Conservation (phyloP, 2,329 filamentous ascomycete genomes). For the Intubia oerlemansii region DNA sequence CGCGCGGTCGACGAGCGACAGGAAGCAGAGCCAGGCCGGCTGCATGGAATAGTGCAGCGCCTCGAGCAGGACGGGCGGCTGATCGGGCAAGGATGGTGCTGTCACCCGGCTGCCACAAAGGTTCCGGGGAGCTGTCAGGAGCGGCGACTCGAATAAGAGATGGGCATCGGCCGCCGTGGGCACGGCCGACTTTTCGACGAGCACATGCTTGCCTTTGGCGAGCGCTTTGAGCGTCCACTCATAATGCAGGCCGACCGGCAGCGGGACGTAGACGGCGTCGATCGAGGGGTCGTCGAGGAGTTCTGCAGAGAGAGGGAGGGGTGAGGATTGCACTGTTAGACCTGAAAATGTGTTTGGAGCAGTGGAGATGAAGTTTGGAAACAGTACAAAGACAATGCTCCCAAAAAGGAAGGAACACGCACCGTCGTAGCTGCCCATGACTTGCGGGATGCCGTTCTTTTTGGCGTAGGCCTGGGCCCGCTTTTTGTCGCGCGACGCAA, state of each 20-base stretch:
- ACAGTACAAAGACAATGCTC: neutral
- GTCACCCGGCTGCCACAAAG: conserved; percentile 8
- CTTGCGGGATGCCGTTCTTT: conserved; percentile 27
- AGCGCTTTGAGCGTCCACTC: conserved; percentile 27
- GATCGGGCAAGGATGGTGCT: neutral
- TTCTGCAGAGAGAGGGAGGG: neutral
- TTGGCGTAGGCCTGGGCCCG: conserved; percentile 27
- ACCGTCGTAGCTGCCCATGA: conserved; percentile 25
- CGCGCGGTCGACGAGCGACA: conserved; percentile 16
- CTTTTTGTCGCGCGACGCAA: conserved; percentile 26
- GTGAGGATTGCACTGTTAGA: too few species aligned
- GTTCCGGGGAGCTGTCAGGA: conserved; percentile 11
- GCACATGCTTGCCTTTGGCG: conserved; percentile 28
- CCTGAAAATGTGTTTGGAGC: too few species aligned
- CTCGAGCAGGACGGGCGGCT: conserved; percentile 27
- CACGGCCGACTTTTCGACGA: conserved; percentile 31
- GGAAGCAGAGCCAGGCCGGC: conserved; percentile 22
- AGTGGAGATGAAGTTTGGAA: too few species aligned
- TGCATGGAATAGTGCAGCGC: conserved; percentile 30
- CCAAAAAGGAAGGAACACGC: conserved; percentile 3
- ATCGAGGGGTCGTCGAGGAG: conserved; percentile 16
- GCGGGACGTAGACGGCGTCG: conserved; percentile 28
- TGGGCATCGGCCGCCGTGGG: conserved; percentile 23
- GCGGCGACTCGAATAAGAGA: conserved; percentile 19
- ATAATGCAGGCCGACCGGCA: conserved; percentile 20